A percentile compares a stretch with the other conserved stretches of the same genome.
Evolutionary conservation across 1,284 basidiomycete genomes (phyloP).

Genomic region (Gymnopus androsaceus): DNA sequence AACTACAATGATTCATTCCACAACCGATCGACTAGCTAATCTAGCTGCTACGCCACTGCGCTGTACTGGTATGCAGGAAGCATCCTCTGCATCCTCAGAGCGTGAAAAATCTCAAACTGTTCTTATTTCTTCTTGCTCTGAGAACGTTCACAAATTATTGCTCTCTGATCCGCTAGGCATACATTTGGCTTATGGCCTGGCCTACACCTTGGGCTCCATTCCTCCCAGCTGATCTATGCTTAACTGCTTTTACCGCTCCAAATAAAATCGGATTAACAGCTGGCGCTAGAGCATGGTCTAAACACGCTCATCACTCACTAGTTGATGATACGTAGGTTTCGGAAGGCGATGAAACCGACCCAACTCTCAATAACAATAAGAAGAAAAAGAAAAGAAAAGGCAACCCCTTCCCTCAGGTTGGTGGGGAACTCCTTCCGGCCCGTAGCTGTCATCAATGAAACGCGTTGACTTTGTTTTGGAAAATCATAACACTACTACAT

Average conservation of each 20-base stretch:
- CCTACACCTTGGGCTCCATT: conserved; percentile 51
- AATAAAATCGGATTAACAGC: conserved; percentile 53
- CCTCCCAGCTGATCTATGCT: conserved; percentile 49
- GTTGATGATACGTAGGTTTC: conserved; percentile 10
- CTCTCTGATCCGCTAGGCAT: conserved; percentile 33
- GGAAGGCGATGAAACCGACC: neutral
- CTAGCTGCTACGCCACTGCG: conserved; percentile 30
- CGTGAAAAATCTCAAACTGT: conserved; percentile 28
- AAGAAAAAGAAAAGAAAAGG: conserved; percentile 11
- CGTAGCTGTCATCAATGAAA: conserved; percentile 48
- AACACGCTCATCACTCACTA: conserved; percentile 56
- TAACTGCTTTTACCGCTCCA: conserved; percentile 46
- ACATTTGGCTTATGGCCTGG: conserved; percentile 52
- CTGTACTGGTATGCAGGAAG: conserved; percentile 46
- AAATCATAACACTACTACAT: conserved; percentile 49
- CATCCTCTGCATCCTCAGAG: conserved; percentile 36
- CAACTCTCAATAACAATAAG: neutral
- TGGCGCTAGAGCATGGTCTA: conserved; percentile 62
- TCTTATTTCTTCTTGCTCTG: neutral
- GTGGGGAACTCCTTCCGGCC: conserved; percentile 58
- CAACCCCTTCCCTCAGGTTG: conserved; percentile 41
- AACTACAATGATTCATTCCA: too few species aligned
- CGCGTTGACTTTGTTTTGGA: conserved; percentile 50
- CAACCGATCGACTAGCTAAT: neutral
- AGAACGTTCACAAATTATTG: conserved; percentile 2